Conservation (phyloP, 2,329 filamentous ascomycete species). For the Nigrograna mackinnonii region DNA sequence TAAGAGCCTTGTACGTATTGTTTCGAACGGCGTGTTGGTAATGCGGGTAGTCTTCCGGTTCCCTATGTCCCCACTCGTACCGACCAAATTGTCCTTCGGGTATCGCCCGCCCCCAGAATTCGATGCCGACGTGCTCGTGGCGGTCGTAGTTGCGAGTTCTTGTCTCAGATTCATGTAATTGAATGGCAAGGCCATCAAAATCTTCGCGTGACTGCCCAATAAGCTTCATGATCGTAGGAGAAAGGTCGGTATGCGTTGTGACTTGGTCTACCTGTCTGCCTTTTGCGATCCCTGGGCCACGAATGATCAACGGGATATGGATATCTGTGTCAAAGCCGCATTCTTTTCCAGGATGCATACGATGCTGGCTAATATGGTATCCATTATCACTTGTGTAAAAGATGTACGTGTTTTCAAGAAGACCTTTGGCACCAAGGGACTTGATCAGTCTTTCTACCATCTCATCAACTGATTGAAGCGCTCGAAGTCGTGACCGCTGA, state of each 20-base stretch:
- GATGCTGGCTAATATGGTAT: conserved; percentile 44
- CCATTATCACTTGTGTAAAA: conserved; percentile 46
- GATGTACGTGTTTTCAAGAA: conserved; percentile 54
- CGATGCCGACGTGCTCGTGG: conserved; percentile 43
- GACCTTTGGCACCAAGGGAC: conserved; percentile 43
- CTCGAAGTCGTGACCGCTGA: conserved; percentile 52
- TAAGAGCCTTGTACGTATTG: conserved; percentile 66
- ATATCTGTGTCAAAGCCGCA: conserved; percentile 45
- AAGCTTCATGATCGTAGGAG: conserved; percentile 40
- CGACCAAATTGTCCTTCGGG: neutral
- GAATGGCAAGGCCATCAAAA: conserved; percentile 41
- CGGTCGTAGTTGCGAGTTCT: conserved; percentile 4
- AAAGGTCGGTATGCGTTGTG: conserved; percentile 45
- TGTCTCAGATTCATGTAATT: conserved; percentile 19
- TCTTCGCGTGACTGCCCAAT: conserved; percentile 28
- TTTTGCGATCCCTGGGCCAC: conserved; percentile 39
- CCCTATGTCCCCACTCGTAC: neutral
- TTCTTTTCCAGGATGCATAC: conserved; percentile 45
- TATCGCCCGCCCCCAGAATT: conserved; percentile 42
- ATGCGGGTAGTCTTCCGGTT: neutral
- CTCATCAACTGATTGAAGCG: conserved; percentile 59
- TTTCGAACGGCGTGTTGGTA: conserved; percentile 24
- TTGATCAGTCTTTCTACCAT: conserved; percentile 52
- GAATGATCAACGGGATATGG: conserved; percentile 43
- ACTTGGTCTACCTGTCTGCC: conserved; percentile 31